Evolutionary conservation across 164 flowering plant species (phyloP), one percentile per base, ranked within the genome.

Genomic region (Warburgia ugandensis): DNA sequence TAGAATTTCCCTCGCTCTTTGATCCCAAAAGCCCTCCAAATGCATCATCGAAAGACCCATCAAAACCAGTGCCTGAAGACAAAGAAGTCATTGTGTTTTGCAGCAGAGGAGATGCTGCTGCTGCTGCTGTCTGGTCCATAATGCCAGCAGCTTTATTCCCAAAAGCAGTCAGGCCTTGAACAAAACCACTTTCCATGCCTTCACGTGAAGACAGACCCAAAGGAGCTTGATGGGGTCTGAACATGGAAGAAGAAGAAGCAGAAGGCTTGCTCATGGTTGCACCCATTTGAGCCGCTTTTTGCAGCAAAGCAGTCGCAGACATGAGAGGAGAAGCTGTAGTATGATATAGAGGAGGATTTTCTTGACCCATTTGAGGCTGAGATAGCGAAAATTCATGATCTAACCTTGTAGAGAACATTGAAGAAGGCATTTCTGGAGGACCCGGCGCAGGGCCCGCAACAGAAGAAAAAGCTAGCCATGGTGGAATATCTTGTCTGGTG

Each of bases 271-370:
- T 77, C 72, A 78, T 67, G 17, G 81, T 74, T 52, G 90, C 74
- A 54, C 97, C 97, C 87, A 89, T 85, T 56, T 81, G 90, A 23
- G 97, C 86, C 62, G 97, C 97, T 52, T 86, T 86, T 48, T 89
- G 97, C 50, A 89, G 83, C 69, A 89, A 69, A 46, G 95, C 97
- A 36, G 97, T 89, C 2, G 97, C 97, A n/a, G 97, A 86, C 80
- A 81, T 85, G 67, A 80, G 80, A 6, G 92, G 73, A 8, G 77
- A 67, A 6, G 65, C 13, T 9, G 67, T 29, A 20, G 71, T n/a
- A n/a, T n/a, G n/a, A 50, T 56, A 33, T 42, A 56, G 51, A 56
- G 50, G 50, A 39, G 53, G 50, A 19, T 33, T 49, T 12, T 62
- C 48, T n/a, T 42, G 53, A n/a, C 30, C 38, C 36, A 44, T 44